These are phyloP conservation scores for Podaxis sp. DNA, from an alignment of 768 basidiomycete genomes.

Conservation along the genomic window DNA sequence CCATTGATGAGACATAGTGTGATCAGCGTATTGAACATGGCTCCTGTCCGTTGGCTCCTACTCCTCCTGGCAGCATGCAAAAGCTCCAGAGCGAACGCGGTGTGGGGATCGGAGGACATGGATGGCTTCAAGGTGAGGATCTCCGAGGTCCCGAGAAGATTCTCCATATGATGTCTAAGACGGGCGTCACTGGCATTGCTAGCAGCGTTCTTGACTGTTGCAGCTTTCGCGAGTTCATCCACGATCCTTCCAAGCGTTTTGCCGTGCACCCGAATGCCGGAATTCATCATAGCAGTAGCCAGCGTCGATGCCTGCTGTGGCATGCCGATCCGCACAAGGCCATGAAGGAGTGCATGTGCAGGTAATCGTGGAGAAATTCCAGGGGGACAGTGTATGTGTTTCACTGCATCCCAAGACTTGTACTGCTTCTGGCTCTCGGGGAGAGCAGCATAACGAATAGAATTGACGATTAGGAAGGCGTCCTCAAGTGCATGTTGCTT, in stretches of 20 bases:
- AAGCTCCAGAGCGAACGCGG: conserved; percentile 52
- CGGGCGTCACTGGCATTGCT: conserved; percentile 16
- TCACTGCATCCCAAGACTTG: conserved; percentile 11
- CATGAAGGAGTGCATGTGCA: conserved; percentile 64
- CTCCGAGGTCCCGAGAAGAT: conserved; percentile 13
- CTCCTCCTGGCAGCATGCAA: conserved; percentile 51
- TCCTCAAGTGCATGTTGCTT: conserved; percentile 41
- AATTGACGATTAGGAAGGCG: conserved; percentile 58
- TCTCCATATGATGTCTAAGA: conserved; percentile 18
- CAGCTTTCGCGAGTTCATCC: conserved; percentile 20
- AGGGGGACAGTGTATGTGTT: conserved; percentile 36
- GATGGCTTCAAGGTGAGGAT: conserved; percentile 30
- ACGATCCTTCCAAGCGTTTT: conserved; percentile 50
- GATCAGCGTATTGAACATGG: conserved; percentile 61
- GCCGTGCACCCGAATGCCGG: conserved; percentile 48
- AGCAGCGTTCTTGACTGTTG: conserved; percentile 15
- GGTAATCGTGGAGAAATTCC: conserved; percentile 57
- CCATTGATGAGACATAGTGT: conserved; percentile 70
- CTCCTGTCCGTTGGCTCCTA: conserved; percentile 52
- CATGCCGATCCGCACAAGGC: conserved; percentile 53
- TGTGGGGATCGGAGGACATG: conserved; percentile 36
- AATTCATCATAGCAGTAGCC: conserved; percentile 49
- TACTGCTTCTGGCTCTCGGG: conserved; percentile 15
- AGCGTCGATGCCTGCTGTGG: conserved; percentile 46
- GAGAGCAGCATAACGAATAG: conserved; percentile 43